phyloP scores from a whole-genome alignment of 1,139 yeast genomes.

The Hyphopichia pseudoburtonii region DNA sequence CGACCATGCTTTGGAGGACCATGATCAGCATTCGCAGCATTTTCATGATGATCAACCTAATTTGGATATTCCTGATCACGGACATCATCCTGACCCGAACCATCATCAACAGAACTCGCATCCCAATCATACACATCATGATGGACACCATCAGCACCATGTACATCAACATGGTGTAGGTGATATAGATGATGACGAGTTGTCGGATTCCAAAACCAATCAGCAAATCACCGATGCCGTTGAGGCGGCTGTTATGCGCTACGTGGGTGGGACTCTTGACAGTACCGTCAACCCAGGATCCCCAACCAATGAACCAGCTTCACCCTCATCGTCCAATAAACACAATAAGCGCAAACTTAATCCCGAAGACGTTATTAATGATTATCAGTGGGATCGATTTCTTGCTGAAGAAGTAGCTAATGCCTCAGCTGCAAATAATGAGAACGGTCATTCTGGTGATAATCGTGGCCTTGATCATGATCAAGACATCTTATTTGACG shows the following conservation, averaged over 20 bases:
- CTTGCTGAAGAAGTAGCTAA: conserved; percentile 39
- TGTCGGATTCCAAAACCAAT: conserved; percentile 26
- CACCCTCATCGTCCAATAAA: conserved; percentile 6
- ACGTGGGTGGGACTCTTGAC: conserved; percentile 62
- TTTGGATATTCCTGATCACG: conserved; percentile 2
- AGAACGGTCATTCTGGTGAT: background rate
- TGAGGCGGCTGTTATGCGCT: conserved; percentile 73
- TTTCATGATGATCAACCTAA: background rate
- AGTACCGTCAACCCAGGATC: conserved; percentile 12
- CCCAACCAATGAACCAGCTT: background rate
- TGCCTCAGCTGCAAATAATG: background rate
- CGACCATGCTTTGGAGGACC: too few species aligned
- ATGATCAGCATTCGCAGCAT: conserved; percentile 4
- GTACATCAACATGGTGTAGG: background rate
- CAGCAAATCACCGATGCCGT: conserved; percentile 54
- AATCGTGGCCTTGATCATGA: conserved; percentile 5
- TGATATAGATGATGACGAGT: conserved; percentile 18
- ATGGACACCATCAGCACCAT: background rate
- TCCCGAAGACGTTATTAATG: conserved; percentile 32
- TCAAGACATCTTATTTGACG: conserved; percentile 8
- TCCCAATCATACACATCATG: too few species aligned
- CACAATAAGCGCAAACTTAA: conserved; percentile 14
- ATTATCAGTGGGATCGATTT: conserved; percentile 54
- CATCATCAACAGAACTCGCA: too few species aligned
- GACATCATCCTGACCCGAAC: too few species aligned